Percentiles rank a stretch among this genome's conserved stretches.
Conservation (phyloP, 108 stramenopile species). For the Skeletonema potamos region DNA sequence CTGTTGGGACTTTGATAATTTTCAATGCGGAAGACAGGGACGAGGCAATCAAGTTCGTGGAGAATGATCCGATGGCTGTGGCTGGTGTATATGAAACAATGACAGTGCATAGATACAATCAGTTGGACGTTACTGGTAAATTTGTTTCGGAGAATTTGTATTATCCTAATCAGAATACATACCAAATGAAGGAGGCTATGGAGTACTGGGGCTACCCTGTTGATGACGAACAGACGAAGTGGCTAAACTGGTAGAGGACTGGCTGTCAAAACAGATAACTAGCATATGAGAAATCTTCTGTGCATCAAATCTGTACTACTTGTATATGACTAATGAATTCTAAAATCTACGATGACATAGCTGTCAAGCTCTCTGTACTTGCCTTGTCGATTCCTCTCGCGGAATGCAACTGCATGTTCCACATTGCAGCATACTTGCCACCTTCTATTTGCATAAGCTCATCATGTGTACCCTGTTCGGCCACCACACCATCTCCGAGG, state of each 20-base stretch:
- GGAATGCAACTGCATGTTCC: slow-evolving; percentile 83
- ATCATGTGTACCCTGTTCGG: slow-evolving; percentile 97
- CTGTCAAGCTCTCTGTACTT: slow-evolving; percentile 15
- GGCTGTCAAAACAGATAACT: not conserved
- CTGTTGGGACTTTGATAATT: slow-evolving; percentile 73
- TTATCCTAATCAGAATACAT: slow-evolving; percentile 52
- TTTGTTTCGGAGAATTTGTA: slow-evolving; percentile 71
- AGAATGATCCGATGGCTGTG: slow-evolving; percentile 65
- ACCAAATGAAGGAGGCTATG: slow-evolving; percentile 85
- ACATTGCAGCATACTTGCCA: slow-evolving; percentile 90
- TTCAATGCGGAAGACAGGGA: slow-evolving; percentile 82
- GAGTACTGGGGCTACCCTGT: slow-evolving; percentile 83
- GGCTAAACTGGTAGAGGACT: slow-evolving; percentile 72
- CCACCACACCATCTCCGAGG: slow-evolving; percentile 85
- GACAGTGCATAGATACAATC: slow-evolving; percentile 77
- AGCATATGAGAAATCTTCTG: not conserved
- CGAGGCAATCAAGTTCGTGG: slow-evolving; percentile 78
- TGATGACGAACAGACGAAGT: slow-evolving; percentile 75
- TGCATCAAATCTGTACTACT: not conserved
- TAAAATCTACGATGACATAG: slow-evolving; percentile 2
- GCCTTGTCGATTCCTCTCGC: slow-evolving; percentile 5
- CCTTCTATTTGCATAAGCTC: slow-evolving; percentile 67
- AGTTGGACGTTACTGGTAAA: slow-evolving; percentile 81
- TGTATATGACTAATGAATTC: not conserved
- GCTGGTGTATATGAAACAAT: slow-evolving; percentile 78